phyloP scores from a whole-genome alignment of 352 stramenopile genomes.

The Phytopythium sindhum region DNA sequence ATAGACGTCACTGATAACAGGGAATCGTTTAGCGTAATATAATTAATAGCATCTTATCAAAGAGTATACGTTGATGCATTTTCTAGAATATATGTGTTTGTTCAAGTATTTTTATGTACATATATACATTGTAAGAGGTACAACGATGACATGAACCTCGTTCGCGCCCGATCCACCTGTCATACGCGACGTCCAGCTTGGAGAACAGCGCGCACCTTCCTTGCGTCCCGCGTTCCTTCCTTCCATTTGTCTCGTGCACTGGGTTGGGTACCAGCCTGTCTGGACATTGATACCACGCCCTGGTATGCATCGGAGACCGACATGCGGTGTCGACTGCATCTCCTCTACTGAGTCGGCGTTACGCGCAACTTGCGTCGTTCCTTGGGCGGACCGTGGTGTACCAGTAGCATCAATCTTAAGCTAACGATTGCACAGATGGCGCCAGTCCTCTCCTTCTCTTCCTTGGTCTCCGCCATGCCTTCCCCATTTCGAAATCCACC shows the following conservation, averaged over 20 bases:
- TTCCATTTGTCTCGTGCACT: not conserved
- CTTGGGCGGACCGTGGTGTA: not conserved
- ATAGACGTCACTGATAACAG: not conserved
- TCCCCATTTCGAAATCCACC: slow-evolving; percentile 5
- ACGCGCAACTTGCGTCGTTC: not conserved
- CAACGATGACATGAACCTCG: not conserved
- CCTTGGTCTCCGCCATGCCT: not conserved
- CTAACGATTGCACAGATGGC: not conserved
- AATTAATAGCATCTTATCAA: not conserved
- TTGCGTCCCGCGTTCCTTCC: not conserved
- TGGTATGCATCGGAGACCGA: not conserved
- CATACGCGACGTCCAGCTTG: not conserved
- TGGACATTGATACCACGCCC: not conserved
- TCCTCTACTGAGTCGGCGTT: not conserved
- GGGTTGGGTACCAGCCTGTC: not conserved
- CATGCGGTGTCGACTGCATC: not conserved
- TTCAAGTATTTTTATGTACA: too few species aligned
- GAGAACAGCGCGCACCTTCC: too few species aligned
- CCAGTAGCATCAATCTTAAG: not conserved
- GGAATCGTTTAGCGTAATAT: not conserved
- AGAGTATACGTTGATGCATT: not conserved
- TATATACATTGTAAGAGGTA: not conserved
- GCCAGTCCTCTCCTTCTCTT: slow-evolving; percentile 1
- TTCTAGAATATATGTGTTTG: not conserved
- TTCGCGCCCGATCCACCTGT: slow-evolving; percentile 4